Evolutionary conservation across 331 rosid genomes (phyloP).

Genomic region (Cydonia oblonga): DNA sequence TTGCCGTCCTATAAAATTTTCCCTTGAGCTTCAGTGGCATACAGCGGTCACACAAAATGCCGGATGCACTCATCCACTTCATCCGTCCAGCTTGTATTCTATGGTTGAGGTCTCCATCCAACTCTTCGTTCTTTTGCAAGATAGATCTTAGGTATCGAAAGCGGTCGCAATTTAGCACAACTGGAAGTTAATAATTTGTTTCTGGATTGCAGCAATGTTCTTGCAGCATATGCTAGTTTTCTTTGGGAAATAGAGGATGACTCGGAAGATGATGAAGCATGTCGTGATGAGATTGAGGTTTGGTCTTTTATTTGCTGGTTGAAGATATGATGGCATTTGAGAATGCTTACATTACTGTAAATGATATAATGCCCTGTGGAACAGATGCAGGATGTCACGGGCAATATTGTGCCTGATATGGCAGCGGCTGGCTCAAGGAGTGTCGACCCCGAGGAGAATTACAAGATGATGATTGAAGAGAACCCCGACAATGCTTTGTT

Average conservation of each 20-base stretch:
- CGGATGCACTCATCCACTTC: no score
- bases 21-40: no score
- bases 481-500: constrained; percentile 46
- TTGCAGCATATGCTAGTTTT: constrained; percentile 76
- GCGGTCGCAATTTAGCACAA: not conserved
- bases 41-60: no score
- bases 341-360: constrained; percentile 2
- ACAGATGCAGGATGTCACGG: constrained; percentile 32
- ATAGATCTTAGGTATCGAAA: no score
- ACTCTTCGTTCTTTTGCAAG: no score
- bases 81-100: no score
- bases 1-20: no score
- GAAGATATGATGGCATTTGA: not conserved
- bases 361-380: constrained; percentile 11
- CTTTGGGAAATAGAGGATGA: constrained; percentile 63
- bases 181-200: not conserved
- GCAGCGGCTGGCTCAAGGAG: constrained; percentile 10
- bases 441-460: constrained; percentile 26
- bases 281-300: constrained; percentile 32
- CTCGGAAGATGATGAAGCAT: constrained; percentile 23
- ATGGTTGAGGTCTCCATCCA: no score
- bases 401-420: constrained; percentile 10
- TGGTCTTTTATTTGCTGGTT: not conserved
- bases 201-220: constrained; percentile 52
- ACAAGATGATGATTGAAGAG: constrained; percentile 45